Conservation (phyloP, 768 basidiomycete genomes). For the Leccinum subgranulosum region DNA sequence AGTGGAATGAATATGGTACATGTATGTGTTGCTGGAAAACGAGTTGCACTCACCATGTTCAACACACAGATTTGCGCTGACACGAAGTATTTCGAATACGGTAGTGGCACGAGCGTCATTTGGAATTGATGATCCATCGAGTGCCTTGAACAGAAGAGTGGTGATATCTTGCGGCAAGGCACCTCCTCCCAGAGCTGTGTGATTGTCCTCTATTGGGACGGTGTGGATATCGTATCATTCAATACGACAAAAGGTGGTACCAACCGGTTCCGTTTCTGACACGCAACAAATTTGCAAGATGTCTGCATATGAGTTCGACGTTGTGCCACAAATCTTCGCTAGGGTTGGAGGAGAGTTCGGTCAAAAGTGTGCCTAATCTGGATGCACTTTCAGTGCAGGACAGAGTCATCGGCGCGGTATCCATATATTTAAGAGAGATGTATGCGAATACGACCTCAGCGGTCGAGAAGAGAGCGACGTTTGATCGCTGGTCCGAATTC, state of each 20-base stretch:
- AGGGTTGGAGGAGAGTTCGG: constrained; percentile 31
- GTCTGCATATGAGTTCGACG: constrained; percentile 50
- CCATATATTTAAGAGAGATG: constrained; percentile 14
- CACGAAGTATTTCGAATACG: constrained; percentile 68
- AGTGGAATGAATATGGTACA: too few relatives aligned
- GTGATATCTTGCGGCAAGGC: constrained; percentile 63
- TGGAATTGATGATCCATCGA: constrained; percentile 48
- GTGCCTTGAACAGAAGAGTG: constrained; percentile 54
- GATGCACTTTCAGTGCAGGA: constrained; percentile 28
- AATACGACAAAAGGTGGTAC: constrained; percentile 8
- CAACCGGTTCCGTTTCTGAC: constrained; percentile 51
- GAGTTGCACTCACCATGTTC: constrained; percentile 33
- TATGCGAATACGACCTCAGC: background rate
- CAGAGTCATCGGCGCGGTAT: constrained; percentile 9
- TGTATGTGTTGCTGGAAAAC: too few relatives aligned
- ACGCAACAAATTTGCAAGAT: constrained; percentile 62
- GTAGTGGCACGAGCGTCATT: constrained; percentile 44
- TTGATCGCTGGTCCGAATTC: background rate
- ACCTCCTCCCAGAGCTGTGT: constrained; percentile 63
- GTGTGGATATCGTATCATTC: constrained; percentile 12
- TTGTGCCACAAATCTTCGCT: constrained; percentile 43
- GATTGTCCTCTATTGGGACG: constrained; percentile 57
- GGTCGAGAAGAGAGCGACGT: background rate
- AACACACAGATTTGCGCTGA: constrained; percentile 81
- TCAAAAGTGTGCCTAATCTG: constrained; percentile 33